Percentiles rank a stretch among this genome's conserved stretches.
Evolutionary conservation across 768 basidiomycete species (phyloP).

Genomic region (Zangia roseola): DNA sequence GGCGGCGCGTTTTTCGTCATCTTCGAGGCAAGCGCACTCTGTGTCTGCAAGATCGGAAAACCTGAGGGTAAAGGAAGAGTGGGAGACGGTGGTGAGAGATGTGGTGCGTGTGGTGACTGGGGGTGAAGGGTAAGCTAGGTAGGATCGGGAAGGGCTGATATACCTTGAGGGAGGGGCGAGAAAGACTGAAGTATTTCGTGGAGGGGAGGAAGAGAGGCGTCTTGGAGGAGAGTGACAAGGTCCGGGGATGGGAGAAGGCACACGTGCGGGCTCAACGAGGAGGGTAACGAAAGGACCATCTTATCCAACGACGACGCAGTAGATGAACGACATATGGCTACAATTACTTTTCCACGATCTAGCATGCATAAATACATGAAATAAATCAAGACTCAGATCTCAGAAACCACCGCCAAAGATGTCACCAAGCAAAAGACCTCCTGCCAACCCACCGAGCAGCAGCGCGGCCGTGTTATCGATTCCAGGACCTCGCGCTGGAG

Average conservation of each 20-base stretch:
- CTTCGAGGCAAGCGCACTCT: constrained; percentile 72
- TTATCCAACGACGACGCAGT: not conserved
- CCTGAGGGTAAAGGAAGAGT: constrained; percentile 69
- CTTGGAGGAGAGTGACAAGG: constrained; percentile 56
- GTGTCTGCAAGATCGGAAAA: constrained; percentile 76
- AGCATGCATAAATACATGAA: constrained; percentile 9
- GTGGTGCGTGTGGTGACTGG: constrained; percentile 83
- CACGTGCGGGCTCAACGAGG: constrained; percentile 80
- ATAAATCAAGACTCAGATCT: no score
- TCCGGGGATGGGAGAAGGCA: constrained; percentile 73
- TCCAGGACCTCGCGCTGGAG: not conserved
- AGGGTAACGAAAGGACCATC: constrained; percentile 59
- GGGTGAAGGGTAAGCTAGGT: constrained; percentile 7
- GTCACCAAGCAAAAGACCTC: constrained; percentile 50
- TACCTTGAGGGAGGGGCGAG: constrained; percentile 80
- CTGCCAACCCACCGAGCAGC: constrained; percentile 46
- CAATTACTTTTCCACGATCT: constrained; percentile 6
- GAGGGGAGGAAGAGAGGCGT: constrained; percentile 63
- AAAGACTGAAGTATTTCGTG: constrained; percentile 80
- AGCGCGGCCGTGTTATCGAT: constrained; percentile 10
- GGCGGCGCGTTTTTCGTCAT: constrained; percentile 74
- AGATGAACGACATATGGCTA: not conserved
- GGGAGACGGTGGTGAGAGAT: constrained; percentile 64
- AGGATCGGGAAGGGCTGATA: constrained; percentile 10
- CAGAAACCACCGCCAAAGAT: constrained; percentile 40